These are phyloP conservation scores for Tripidium arundinaceum DNA, from an alignment of 202 grass and related monocot species.

Conservation along the genomic window DNA sequence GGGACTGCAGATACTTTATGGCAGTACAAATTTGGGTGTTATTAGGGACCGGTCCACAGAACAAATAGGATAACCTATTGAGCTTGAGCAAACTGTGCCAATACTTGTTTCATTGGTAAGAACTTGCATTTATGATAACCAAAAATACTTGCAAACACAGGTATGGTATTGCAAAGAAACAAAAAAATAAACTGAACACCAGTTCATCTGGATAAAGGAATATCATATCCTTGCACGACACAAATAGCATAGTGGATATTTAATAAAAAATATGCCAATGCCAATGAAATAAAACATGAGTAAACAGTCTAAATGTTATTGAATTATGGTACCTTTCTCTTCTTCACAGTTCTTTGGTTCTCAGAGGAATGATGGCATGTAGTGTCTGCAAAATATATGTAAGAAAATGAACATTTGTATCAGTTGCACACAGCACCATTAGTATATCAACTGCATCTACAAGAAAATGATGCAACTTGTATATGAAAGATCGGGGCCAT, in stretches of 20 bases:
- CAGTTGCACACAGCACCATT: constrained; percentile 20
- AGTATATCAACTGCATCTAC: constrained; percentile 8
- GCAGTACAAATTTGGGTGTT: neutral
- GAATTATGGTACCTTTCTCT: constrained; percentile 65
- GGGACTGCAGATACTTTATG: neutral
- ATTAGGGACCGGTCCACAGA: neutral
- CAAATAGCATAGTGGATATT: neutral
- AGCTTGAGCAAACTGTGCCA: neutral
- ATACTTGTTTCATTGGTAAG: neutral
- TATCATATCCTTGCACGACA: neutral
- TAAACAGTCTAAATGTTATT: neutral
- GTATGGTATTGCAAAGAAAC: constrained; percentile 1
- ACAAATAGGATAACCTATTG: constrained; percentile 8
- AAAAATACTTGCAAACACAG: neutral
- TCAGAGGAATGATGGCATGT: constrained; percentile 29
- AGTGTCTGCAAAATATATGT: constrained; percentile 47
- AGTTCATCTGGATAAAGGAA: neutral
- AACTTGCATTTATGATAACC: neutral
- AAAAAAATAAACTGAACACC: constrained; percentile 7
- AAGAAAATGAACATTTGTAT: constrained; percentile 29
- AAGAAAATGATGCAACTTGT: neutral
- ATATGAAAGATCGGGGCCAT: neutral
- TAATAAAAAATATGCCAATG: neutral
- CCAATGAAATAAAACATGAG: neutral
- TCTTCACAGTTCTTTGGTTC: constrained; percentile 49